Evolutionary conservation across 768 basidiomycete genomes (phyloP).

Genomic region (Termitomyces sp.): DNA sequence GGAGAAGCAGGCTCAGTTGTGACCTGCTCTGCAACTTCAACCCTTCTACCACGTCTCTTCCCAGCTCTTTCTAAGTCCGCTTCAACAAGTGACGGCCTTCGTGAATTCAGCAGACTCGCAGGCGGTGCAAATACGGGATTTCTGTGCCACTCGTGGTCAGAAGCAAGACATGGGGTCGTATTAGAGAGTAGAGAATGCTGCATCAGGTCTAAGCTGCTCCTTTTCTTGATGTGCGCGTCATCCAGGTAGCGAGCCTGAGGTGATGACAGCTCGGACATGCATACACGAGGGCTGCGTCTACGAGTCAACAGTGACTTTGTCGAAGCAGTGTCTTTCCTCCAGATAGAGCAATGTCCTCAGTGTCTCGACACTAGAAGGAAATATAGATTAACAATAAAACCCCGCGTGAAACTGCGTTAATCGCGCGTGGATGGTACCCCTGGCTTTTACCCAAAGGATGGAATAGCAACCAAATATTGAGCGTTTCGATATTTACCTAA

Average conservation of each 20-base stretch:
- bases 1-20: constrained; percentile 12
- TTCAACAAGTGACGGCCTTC: constrained; percentile 7
- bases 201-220: constrained; percentile 8
- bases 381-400: background rate
- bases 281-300: constrained; percentile 1
- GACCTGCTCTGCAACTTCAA: background rate
- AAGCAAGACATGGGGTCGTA: constrained; percentile 1
- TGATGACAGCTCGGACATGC: constrained; percentile 13
- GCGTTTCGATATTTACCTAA: background rate
- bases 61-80: background rate
- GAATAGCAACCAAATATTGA: background rate
- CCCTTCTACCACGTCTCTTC: constrained; percentile 5
- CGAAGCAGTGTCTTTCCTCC: background rate
- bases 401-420: background rate
- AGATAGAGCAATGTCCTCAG: too few relatives aligned
- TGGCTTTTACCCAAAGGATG: background rate
- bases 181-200: constrained; percentile 5
- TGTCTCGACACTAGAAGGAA: background rate
- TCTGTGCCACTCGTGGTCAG: constrained; percentile 13
- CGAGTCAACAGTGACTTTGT: background rate
- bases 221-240: constrained; percentile 5
- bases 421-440: background rate
- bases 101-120: constrained; percentile 10
- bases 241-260: constrained; percentile 9
- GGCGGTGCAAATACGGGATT: constrained; percentile 15